These are phyloP conservation scores for Globisporangium okanoganense DNA, from an alignment of 352 stramenopile genomes.

Conservation along the genomic window DNA sequence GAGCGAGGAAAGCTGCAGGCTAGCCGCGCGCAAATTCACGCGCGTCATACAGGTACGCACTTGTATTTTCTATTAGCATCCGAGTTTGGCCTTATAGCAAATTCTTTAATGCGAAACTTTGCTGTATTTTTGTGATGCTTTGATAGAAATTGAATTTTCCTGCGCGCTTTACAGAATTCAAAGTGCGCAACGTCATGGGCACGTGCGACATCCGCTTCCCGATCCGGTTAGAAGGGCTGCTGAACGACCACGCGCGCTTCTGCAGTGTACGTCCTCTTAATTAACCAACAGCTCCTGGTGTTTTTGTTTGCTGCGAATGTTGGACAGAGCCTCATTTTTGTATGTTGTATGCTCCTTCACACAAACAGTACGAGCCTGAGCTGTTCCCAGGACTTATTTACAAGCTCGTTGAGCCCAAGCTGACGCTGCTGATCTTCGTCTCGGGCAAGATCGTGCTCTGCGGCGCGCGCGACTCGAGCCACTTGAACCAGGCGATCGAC, in stretches of 20 bases:
- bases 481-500: constrained; percentile 42
- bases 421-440: constrained; percentile 99
- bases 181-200: constrained; percentile 98
- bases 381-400: constrained; percentile 99
- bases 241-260: constrained; percentile 95
- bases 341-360: neutral
- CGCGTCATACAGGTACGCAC: constrained; percentile 71
- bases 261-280: constrained; percentile 67
- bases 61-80: neutral
- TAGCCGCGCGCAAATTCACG: constrained; percentile 84
- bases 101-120: neutral
- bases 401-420: constrained; percentile 94
- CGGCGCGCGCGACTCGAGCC: constrained; percentile 43
- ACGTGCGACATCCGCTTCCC: constrained; percentile 98
- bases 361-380: constrained; percentile 95
- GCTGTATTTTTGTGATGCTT: neutral
- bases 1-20: constrained; percentile 77
- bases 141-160: constrained; percentile 86
- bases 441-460: constrained; percentile 99
- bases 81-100: neutral
- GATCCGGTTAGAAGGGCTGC: constrained; percentile 97
- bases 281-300: neutral
- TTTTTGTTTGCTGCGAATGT: neutral
- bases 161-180: constrained; percentile 85
- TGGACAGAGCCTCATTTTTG: neutral